Base-by-base conservation (phyloP, 2,329 filamentous ascomycete species). In the Alternaria novae-zelandiae region DNA sequence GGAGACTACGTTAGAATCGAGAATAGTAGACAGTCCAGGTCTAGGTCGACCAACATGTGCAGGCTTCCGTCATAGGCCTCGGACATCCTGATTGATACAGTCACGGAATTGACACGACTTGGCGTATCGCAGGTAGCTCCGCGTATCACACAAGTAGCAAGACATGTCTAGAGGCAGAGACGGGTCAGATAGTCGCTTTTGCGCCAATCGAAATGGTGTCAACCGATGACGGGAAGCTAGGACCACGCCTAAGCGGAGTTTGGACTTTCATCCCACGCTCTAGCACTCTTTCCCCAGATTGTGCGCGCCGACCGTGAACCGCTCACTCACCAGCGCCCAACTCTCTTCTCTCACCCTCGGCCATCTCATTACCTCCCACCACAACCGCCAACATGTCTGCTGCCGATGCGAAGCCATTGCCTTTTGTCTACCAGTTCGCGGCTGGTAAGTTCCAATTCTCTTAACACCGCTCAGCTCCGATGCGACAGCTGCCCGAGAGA, bases 401-500 rank as follows among this genome's bases (percentile, higher is more conserved):
- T 68, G 74, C 82, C 70, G 82, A 90, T 70, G 70, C 67, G 54
- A 91, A 93, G 84, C 93, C 94, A 63, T 89, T 97, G 73, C 93
- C 93, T 63, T 97, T 97, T 83, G 82, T 89, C 74, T 97, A 97
- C 89, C 94, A 97, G 85, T 97, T 98, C 86, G 91, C 90, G 81
- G 94, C 95, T 78, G 94, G 94, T 90, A 79, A 78, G 88, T 84
- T 49, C 57, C 69, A 68, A 72, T 71, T 63, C 65, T 66, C 67
- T 68, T 65, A 67, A 70, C 66, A 56, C 69, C 70, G 71, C 66
- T 71, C 69, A 59, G 53, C 64, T 65, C 66, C 67, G 63, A 64
- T 65, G 64, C 64, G 55, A 66, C 57, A 54, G 60, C 49, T 65
- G 45, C 43, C 25, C 47, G 46, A 51, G 21, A 13, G 54, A 56